Evolutionary conservation across 1,284 basidiomycete genomes (phyloP).

Genomic region (Xerocomus nothofagi): DNA sequence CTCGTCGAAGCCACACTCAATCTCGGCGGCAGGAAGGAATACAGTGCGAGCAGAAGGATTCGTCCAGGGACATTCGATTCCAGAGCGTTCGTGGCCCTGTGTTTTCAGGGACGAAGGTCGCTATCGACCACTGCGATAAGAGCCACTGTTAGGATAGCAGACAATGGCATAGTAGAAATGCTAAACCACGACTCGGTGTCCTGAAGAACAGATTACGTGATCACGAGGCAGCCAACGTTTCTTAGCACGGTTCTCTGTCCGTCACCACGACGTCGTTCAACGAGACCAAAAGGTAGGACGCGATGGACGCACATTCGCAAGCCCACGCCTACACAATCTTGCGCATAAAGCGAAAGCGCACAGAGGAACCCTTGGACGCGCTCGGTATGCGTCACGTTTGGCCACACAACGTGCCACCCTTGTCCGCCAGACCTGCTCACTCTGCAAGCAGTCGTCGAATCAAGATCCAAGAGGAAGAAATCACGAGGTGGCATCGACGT

Average conservation of each 20-base stretch:
- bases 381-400: constrained; percentile 54
- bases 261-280: neutral
- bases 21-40: neutral
- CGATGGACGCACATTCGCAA: constrained; percentile 22
- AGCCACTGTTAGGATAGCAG: no score
- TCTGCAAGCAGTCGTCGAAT: constrained; percentile 57
- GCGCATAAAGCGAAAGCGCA: constrained; percentile 76
- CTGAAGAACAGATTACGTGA: constrained; percentile 26
- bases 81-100: no score
- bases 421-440: constrained; percentile 19
- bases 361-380: constrained; percentile 76
- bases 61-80: neutral
- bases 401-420: constrained; percentile 9
- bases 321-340: constrained; percentile 62
- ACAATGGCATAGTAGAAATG: no score
- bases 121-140: no score
- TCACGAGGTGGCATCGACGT: constrained; percentile 58
- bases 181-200: no score
- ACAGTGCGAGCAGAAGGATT: neutral
- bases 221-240: neutral
- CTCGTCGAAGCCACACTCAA: neutral
- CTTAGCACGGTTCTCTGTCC: neutral
- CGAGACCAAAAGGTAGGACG: constrained; percentile 1
- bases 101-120: neutral
- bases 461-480: constrained; percentile 58